Conservation (phyloP, 768 basidiomycete species). For the Xerocomellus chrysenteron region DNA sequence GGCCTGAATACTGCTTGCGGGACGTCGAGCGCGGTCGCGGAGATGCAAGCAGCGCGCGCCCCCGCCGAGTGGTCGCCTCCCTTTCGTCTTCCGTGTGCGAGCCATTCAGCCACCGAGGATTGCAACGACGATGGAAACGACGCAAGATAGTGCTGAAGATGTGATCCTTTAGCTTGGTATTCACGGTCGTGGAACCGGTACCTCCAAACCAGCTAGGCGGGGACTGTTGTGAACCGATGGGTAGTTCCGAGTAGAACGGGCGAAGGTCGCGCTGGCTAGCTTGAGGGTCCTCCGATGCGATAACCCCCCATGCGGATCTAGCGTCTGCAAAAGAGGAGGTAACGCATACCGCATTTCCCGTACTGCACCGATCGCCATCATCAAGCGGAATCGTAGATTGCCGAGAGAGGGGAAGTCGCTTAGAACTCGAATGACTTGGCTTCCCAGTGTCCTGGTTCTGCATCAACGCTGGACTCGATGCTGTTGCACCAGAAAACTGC, state of each 20-base stretch:
- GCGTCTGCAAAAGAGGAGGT: constrained; percentile 27
- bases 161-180: constrained; percentile 92
- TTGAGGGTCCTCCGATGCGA: constrained; percentile 29
- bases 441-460: constrained; percentile 28
- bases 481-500: constrained; percentile 51
- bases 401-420: constrained; percentile 44
- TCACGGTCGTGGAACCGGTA: constrained; percentile 89
- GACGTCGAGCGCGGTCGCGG: constrained; percentile 15
- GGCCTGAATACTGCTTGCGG: constrained; percentile 20
- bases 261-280: constrained; percentile 34
- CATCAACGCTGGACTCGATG: constrained; percentile 71
- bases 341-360: constrained; percentile 35
- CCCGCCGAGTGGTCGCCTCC: constrained; percentile 46
- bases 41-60: constrained; percentile 17
- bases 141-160: constrained; percentile 89
- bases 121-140: constrained; percentile 57
- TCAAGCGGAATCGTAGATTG: constrained; percentile 38
- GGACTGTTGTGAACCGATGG: constrained; percentile 27
- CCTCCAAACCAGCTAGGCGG: constrained; percentile 74
- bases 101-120: constrained; percentile 34
- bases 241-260: constrained; percentile 42
- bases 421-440: constrained; percentile 6
- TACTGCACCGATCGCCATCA: constrained; percentile 47
- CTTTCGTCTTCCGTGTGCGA: constrained; percentile 57
- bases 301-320: constrained; percentile 14